A percentile compares a stretch with the other conserved stretches of the same genome.
These are phyloP conservation scores for Platanthera guangdongensis DNA, from an alignment of 106 monocot genomes.

Conservation along the genomic window DNA sequence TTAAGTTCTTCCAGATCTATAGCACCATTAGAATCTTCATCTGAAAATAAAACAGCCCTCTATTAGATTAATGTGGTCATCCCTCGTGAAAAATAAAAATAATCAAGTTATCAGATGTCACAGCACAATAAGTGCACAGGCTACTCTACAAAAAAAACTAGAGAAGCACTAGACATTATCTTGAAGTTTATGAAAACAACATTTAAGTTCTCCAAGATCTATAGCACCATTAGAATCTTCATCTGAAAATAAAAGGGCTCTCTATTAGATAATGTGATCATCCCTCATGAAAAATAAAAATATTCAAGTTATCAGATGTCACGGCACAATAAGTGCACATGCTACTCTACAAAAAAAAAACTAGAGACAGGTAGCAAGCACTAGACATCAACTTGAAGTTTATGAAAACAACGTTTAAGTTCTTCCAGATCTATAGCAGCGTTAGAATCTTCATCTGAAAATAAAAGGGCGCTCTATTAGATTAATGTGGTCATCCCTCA, in stretches of 20 bases:
- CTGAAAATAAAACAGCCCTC: slow-evolving; percentile 20
- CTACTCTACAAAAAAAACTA: background rate
- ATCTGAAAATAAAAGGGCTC: slow-evolving; percentile 30
- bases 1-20: slow-evolving; percentile 82
- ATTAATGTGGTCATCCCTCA: background rate
- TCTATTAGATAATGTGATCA: background rate
- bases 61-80: background rate
- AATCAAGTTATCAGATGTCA: background rate
- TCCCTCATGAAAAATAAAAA: background rate
- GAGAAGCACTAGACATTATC: slow-evolving; percentile 8
- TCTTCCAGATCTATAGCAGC: slow-evolving; percentile 74
- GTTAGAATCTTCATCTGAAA: slow-evolving; percentile 89
- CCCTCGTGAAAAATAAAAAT: background rate
- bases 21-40: slow-evolving; percentile 85
- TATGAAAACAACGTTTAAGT: slow-evolving; percentile 71
- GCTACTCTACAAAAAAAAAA: background rate
- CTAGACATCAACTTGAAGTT: slow-evolving; percentile 22
- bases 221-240: slow-evolving; percentile 89
- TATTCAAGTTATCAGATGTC: background rate
- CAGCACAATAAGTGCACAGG: background rate
- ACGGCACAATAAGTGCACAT: background rate
- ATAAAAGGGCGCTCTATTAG: background rate
- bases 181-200: slow-evolving; percentile 71
- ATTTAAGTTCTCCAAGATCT: slow-evolving; percentile 71
- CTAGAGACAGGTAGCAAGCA: background rate